These are phyloP conservation scores for Solanum megistacrolobum DNA, from an alignment of 257 asterid species.

Conservation along the genomic window DNA sequence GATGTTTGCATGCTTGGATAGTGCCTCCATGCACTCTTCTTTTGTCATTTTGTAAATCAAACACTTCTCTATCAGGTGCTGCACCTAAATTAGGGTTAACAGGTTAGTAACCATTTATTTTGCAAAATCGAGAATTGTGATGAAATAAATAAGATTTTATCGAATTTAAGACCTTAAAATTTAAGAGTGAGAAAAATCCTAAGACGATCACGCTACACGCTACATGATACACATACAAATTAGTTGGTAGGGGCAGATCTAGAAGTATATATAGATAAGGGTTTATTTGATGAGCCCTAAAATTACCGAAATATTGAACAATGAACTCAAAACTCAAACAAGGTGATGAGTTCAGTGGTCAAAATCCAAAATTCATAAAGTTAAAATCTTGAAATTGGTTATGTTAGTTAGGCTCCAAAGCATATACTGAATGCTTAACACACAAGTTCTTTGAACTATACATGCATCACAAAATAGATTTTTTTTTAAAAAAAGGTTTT, in stretches of 20 bases:
- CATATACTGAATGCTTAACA: no score
- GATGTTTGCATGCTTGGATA: constrained; percentile 80
- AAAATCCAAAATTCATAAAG: neutral
- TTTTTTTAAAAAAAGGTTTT: no score
- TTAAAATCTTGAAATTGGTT: no score
- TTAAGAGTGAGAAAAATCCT: neutral
- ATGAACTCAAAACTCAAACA: neutral
- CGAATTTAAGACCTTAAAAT: neutral
- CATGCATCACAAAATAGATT: neutral
- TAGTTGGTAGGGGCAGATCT: no score
- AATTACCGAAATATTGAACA: no score
- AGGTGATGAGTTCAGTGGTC: neutral
- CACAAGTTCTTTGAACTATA: neutral
- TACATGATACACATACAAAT: neutral
- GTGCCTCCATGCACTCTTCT: constrained; percentile 92
- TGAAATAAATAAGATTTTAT: neutral
- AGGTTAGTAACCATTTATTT: neutral
- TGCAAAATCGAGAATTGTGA: neutral
- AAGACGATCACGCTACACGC: neutral
- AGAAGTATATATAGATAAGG: no score
- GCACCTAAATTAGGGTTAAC: constrained; percentile 23
- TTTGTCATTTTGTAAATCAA: constrained; percentile 66
- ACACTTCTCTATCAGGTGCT: constrained; percentile 73
- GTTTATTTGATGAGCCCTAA: no score
- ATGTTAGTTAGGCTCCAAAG: neutral